Conservation (phyloP, 768 basidiomycete species). For the Phylloporus arenicola region DNA sequence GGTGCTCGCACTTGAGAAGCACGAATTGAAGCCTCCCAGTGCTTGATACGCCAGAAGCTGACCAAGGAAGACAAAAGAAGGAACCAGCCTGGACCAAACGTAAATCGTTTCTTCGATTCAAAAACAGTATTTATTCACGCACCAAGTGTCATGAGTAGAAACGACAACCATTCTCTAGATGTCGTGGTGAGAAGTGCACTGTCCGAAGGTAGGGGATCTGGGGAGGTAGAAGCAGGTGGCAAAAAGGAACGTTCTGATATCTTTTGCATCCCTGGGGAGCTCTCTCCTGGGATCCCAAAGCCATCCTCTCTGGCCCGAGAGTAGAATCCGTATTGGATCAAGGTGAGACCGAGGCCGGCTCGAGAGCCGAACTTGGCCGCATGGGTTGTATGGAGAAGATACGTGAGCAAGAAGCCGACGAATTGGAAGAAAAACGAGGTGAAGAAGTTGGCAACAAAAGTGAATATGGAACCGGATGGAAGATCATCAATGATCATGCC, state of each 20-base stretch:
- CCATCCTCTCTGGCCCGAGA: slow-evolving; percentile 41
- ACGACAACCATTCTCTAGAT: slow-evolving; percentile 85
- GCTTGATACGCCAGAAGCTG: slow-evolving; percentile 51
- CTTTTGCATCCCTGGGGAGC: slow-evolving; percentile 9
- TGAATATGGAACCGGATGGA: slow-evolving; percentile 69
- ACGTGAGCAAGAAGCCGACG: slow-evolving; percentile 87
- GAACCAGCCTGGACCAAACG: slow-evolving; percentile 69
- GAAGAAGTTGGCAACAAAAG: slow-evolving; percentile 75
- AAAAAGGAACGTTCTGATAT: slow-evolving; percentile 19
- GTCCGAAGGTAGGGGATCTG: slow-evolving; percentile 18
- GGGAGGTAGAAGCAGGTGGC: slow-evolving; percentile 19
- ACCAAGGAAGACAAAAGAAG: slow-evolving; percentile 78
- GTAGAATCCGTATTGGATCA: slow-evolving; percentile 89
- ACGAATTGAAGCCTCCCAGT: slow-evolving; percentile 73
- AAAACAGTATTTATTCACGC: not conserved
- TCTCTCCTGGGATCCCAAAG: slow-evolving; percentile 21
- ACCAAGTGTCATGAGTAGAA: slow-evolving; percentile 82
- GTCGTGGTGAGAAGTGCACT: slow-evolving; percentile 32
- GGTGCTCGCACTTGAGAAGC: slow-evolving; percentile 28
- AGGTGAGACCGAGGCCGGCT: slow-evolving; percentile 90
- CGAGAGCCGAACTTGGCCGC: slow-evolving; percentile 92
- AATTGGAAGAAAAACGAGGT: slow-evolving; percentile 97
- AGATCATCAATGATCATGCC: slow-evolving; percentile 90
- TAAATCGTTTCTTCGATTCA: not conserved
- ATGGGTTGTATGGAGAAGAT: slow-evolving; percentile 86